Base-by-base conservation (phyloP, 768 basidiomycete genomes). In the Lactarius trivialis region DNA sequence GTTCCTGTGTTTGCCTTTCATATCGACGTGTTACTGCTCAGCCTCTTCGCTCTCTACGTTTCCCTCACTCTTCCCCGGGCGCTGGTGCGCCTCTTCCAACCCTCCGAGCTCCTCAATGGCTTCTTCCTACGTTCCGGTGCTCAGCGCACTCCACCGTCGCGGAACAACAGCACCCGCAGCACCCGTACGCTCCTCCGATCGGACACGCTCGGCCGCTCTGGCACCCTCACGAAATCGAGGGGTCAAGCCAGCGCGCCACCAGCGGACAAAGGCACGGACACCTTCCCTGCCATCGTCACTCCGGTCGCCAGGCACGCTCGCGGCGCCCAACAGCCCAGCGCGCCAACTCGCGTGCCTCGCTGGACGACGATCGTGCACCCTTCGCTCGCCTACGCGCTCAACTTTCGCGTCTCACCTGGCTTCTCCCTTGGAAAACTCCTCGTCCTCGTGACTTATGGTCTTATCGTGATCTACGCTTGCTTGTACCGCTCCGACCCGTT, bases 391-490 rank as follows among this genome's bases (percentile, higher is more conserved):
- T 69, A 66, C 30, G 65, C 70, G 50, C 69, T 79, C 30, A 67
- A 73, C 50, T 67, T 70, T 21, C 72, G 75, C 19, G 63, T 81
- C 36, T 59, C 71, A 32, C 63, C 73, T 8, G 73, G 75, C 37
- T 70, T 77, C 56, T 75, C 76, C 32, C 37, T 76, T 57, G 80
- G 76, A 26, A 75, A 77, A 61, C 65, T 71, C 34, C 56, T 75
- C 39, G 64, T 81, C 58, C 67, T 78, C 57, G 37, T 69, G 3
- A 15, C 70, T 2, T 82, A 83, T 65, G 68, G 70, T 17, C 63
- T 49, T 1, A 51, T 74, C 24, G 65, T 81, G 36, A 58, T 74
- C n/a, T 76, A 76, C 55, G 75, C 72, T 6, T 71, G 73, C 2
- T 73, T 81, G 41, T 69, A 71, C 61, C 30, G 53, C 32, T 73